Evolutionary conservation across 345 rosid genomes (phyloP).

Genomic region (Isatis tinctoria): DNA sequence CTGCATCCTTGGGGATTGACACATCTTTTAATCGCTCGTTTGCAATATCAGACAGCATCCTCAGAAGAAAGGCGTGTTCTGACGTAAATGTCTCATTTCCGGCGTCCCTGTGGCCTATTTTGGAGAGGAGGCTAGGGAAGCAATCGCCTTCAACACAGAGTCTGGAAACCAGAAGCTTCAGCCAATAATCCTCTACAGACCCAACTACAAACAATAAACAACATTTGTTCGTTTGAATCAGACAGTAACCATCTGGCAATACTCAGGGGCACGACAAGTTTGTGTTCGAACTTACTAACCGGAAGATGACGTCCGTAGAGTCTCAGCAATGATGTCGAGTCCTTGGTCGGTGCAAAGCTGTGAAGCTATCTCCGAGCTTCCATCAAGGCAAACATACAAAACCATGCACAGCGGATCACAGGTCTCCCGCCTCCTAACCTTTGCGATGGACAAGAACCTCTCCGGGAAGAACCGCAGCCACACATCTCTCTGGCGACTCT

Average conservation of each 20-base stretch:
- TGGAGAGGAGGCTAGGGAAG: slow-evolving; percentile 48
- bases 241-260: no score
- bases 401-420: slow-evolving; percentile 77
- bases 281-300: slow-evolving; percentile 32
- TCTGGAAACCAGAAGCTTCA: slow-evolving; percentile 62
- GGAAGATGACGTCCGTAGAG: slow-evolving; percentile 46
- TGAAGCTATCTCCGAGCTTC: slow-evolving; percentile 33
- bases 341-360: slow-evolving; percentile 50
- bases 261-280: no score
- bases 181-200: slow-evolving; percentile 65
- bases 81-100: slow-evolving; percentile 32
- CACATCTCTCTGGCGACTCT: slow-evolving; percentile 48
- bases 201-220: slow-evolving; percentile 45
- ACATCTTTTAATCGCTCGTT: slow-evolving; percentile 48
- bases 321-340: slow-evolving; percentile 41
- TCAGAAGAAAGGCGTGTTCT: slow-evolving; percentile 61
- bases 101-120: slow-evolving; percentile 6
- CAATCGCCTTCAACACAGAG: slow-evolving; percentile 52
- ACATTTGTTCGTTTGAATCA: neutral
- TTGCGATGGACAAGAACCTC: slow-evolving; percentile 44
- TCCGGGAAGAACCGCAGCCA: slow-evolving; percentile 55
- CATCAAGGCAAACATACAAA: slow-evolving; percentile 58
- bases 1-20: slow-evolving; percentile 33
- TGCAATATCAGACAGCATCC: slow-evolving; percentile 53
- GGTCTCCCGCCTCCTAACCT: slow-evolving; percentile 43